Conservation (phyloP, 2,329 filamentous ascomycete genomes). For the Fusarium tjaetaba region DNA sequence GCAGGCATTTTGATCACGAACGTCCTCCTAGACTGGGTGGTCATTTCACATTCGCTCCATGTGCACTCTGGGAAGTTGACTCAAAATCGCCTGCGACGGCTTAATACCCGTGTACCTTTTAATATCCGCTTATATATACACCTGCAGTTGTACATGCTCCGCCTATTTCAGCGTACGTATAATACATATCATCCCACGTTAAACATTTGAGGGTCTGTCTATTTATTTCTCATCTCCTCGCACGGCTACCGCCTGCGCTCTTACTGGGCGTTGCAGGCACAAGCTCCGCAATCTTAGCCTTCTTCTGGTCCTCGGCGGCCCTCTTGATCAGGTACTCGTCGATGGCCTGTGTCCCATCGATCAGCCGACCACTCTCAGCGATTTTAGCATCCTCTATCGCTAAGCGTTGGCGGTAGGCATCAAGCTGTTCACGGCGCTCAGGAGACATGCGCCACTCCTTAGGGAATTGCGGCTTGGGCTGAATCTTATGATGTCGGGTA, state of each 20-base stretch:
- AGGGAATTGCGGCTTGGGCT: constrained; percentile 77
- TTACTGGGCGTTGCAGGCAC: constrained; percentile 41
- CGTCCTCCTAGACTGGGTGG: background rate
- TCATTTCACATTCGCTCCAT: background rate
- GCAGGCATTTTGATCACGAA: background rate
- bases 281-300: constrained; percentile 48
- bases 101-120: constrained; percentile 37
- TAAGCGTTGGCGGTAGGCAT: constrained; percentile 64
- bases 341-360: constrained; percentile 67
- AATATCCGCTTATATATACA: constrained; percentile 40
- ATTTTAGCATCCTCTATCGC: constrained; percentile 64
- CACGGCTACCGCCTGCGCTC: constrained; percentile 28
- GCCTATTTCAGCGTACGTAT: constrained; percentile 35
- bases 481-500: constrained; percentile 82
- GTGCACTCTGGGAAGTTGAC: background rate
- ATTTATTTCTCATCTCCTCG: constrained; percentile 34
- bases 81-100: constrained; percentile 2
- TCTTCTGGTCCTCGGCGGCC: constrained; percentile 48
- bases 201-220: background rate
- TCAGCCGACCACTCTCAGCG: constrained; percentile 62
- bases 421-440: constrained; percentile 72
- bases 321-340: constrained; percentile 50
- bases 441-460: constrained; percentile 83
- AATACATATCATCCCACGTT: constrained; percentile 39
- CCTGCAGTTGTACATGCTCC: constrained; percentile 42